phyloP scores from a whole-genome alignment of 2,329 filamentous ascomycete genomes.

The Byssoonygena ceratinophila region DNA sequence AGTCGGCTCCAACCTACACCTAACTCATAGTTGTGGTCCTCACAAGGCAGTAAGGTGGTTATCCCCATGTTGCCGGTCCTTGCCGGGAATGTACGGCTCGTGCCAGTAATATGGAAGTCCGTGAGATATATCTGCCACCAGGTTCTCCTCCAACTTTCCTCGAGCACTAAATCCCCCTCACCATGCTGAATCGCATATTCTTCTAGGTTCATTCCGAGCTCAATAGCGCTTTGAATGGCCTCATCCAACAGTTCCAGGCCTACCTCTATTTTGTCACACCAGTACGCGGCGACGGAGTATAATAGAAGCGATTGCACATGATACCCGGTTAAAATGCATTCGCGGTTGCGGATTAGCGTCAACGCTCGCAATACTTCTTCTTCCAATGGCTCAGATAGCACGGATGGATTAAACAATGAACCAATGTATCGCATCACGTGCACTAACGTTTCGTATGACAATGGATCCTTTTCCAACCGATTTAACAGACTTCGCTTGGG shows the following conservation, averaged over 20 bases:
- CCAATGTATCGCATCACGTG: constrained; percentile 25
- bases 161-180: constrained; percentile 31
- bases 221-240: constrained; percentile 10
- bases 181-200: constrained; percentile 42
- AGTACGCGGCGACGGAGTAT: constrained; percentile 19
- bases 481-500: constrained; percentile 18
- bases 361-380: constrained; percentile 2
- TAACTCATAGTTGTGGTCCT: constrained; percentile 24
- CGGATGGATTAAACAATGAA: constrained; percentile 17
- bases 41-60: constrained; percentile 26
- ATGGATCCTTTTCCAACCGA: constrained; percentile 9
- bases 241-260: constrained; percentile 11
- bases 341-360: neutral
- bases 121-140: constrained; percentile 48
- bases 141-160: constrained; percentile 40
- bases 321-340: constrained; percentile 4
- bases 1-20: constrained; percentile 19
- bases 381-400: constrained; percentile 2
- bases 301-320: constrained; percentile 23
- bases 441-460: constrained; percentile 20
- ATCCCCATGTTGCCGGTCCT: constrained; percentile 18
- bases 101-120: constrained; percentile 68
- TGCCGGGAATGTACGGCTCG: constrained; percentile 21
- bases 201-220: constrained; percentile 21
- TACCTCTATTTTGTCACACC: constrained; percentile 13